Evolutionary conservation across 2,329 filamentous ascomycete genomes (phyloP).

Genomic region (Ascochyta koolunga): DNA sequence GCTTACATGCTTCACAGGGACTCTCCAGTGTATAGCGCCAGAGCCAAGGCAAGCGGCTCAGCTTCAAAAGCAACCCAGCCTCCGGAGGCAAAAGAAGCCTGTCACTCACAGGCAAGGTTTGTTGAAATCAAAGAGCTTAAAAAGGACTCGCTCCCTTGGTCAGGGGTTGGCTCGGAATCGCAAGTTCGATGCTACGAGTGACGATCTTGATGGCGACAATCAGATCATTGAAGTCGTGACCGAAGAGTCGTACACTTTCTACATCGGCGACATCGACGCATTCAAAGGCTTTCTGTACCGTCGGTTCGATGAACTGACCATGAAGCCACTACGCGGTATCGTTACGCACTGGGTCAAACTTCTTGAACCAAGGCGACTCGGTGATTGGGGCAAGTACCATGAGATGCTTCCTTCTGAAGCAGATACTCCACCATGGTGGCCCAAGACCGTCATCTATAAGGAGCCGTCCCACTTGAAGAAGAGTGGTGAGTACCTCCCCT

Average conservation of each 20-base stretch:
- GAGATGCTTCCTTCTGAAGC: slow-evolving; percentile 22
- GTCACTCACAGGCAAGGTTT: background rate
- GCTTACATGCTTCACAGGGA: slow-evolving; percentile 17
- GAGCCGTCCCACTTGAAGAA: slow-evolving; percentile 43
- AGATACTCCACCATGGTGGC: slow-evolving; percentile 40
- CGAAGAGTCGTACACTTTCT: slow-evolving; percentile 24
- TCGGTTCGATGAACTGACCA: slow-evolving; percentile 39
- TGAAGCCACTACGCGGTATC: slow-evolving; percentile 40
- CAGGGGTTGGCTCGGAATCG: slow-evolving; percentile 1
- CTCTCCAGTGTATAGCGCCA: background rate
- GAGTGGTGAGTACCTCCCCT: slow-evolving; percentile 23
- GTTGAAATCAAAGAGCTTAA: slow-evolving; percentile 16
- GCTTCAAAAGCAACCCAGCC: background rate
- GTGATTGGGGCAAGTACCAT: slow-evolving; percentile 35
- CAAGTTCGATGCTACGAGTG: slow-evolving; percentile 4
- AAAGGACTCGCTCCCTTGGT: slow-evolving; percentile 22
- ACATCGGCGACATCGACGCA: slow-evolving; percentile 32
- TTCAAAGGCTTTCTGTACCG: slow-evolving; percentile 30
- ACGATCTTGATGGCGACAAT: slow-evolving; percentile 17
- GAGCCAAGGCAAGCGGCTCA: background rate
- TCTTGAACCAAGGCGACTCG: slow-evolving; percentile 33
- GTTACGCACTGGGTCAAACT: slow-evolving; percentile 42
- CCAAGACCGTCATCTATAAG: slow-evolving; percentile 33
- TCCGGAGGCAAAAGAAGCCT: background rate
- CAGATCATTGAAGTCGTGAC: slow-evolving; percentile 14